Evolutionary conservation across 2,329 filamentous ascomycete species (phyloP), one percentile per base, ranked within the genome.

Genomic region (Botryosphaeria dothidea): DNA sequence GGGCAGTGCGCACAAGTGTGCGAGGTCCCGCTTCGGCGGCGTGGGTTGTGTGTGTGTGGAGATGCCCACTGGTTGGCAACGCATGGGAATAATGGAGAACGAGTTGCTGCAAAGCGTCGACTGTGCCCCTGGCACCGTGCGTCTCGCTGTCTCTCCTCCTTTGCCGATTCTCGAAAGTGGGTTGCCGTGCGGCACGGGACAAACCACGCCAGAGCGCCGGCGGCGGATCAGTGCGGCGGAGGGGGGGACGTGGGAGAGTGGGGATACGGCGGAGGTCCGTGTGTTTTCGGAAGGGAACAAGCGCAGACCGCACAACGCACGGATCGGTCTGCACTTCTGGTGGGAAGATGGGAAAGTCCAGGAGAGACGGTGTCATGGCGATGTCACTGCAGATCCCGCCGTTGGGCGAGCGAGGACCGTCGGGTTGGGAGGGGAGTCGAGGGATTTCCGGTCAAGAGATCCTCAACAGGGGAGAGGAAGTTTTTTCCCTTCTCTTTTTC

Each of bases 91-190:
- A n/a, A n/a, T n/a, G n/a, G n/a, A n/a, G n/a, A n/a, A n/a, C n/a
- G n/a, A n/a, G n/a, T n/a, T n/a, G n/a, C n/a, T n/a, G n/a, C n/a
- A n/a, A n/a, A n/a, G n/a, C n/a, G n/a, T n/a, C n/a, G n/a, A n/a
- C n/a, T n/a, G n/a, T n/a, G 49, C 49, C 49, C 49, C 49, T 52
- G 49, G 49, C 49, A 34, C 49, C 49, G 49, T 52, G 49, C 49
- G 31, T 34, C 25, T n/a, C 19, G 31, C 21, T 52, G 4, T 43
- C 5, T 8, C n/a, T 15, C 5, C n/a, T 43, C 23, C 21, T 9
- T 25, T 48, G 19, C 45, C 21, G 11, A 8, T 21, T 19, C 9
- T 15, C 15, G 41, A 43, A 43, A 43, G 41, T n/a, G 41, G 41
- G 41, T 34, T n/a, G n/a, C n/a, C n/a, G n/a, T n/a, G n/a, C n/a